phyloP scores from a whole-genome alignment of 257 asterid species.

The Prunella vulgaris region DNA sequence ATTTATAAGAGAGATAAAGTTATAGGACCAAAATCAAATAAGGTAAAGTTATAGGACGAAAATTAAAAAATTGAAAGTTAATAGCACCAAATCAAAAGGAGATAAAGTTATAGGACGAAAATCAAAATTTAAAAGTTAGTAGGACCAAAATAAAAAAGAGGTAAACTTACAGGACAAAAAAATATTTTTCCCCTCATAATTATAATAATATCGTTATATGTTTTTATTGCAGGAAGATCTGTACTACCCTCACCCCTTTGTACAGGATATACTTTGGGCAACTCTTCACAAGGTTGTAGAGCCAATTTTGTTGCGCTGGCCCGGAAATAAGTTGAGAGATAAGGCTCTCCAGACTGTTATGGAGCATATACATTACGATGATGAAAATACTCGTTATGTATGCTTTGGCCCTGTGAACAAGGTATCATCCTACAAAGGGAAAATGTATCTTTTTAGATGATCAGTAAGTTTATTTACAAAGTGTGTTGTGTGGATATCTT shows the following conservation, averaged over 20 bases:
- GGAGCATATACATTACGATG: constrained; percentile 96
- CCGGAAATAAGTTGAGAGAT: constrained; percentile 86
- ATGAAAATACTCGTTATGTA: constrained; percentile 87
- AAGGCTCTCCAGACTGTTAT: constrained; percentile 61
- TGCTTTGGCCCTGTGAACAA: constrained; percentile 96
- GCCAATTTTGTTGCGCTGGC: constrained; percentile 87
- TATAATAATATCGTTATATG: constrained; percentile 10
- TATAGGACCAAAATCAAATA: no score
- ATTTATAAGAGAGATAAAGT: no score
- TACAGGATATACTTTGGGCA: constrained; percentile 90
- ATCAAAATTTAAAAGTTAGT: no score
- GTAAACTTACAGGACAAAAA: no score
- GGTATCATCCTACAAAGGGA: constrained; percentile 35
- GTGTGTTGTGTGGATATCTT: constrained; percentile 16
- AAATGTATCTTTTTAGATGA: no score
- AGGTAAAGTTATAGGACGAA: no score
- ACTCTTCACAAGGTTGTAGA: constrained; percentile 76
- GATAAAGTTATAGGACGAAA: no score
- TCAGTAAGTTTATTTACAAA: no score
- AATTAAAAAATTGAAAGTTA: no score
- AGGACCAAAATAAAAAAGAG: no score
- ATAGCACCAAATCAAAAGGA: no score
- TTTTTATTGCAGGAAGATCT: constrained; percentile 80
- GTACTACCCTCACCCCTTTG: constrained; percentile 87
- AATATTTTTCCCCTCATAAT: no score